phyloP scores from a whole-genome alignment of 768 basidiomycete genomes.

The Tricholoma bakamatsutake region DNA sequence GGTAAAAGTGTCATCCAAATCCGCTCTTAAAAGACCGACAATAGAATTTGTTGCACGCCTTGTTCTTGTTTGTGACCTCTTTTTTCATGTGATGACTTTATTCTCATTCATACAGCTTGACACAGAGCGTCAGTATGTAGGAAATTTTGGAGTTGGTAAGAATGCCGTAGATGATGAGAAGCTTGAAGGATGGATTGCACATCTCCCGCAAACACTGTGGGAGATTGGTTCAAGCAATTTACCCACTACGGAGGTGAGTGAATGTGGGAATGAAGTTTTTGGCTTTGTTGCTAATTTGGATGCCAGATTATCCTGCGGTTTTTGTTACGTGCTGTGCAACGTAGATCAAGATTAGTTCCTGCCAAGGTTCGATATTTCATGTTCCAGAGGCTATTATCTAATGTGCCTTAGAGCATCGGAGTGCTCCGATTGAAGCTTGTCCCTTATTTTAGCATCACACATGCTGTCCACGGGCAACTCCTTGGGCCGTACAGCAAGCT shows the following conservation, averaged over 20 bases:
- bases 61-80: conserved; percentile 47
- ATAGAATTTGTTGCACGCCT: conserved; percentile 73
- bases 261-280: not conserved
- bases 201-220: conserved; percentile 82
- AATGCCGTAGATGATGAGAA: conserved; percentile 23
- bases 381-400: conserved; percentile 4
- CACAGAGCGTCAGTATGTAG: conserved; percentile 46
- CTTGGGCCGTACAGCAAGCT: conserved; percentile 76
- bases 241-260: conserved; percentile 53
- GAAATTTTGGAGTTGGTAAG: conserved; percentile 36
- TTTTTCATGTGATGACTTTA: not conserved
- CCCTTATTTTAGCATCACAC: conserved; percentile 77
- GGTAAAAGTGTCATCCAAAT: conserved; percentile 48
- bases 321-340: conserved; percentile 56
- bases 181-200: conserved; percentile 62
- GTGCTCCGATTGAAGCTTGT: conserved; percentile 54
- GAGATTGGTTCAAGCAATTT: conserved; percentile 63
- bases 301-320: conserved; percentile 51
- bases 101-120: conserved; percentile 42
- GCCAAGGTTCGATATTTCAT: conserved; percentile 33
- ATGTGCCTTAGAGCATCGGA: conserved; percentile 34
- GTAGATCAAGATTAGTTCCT: conserved; percentile 39
- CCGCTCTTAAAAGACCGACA: conserved; percentile 58
- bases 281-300: not conserved
- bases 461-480: conserved; percentile 68